Conservation (phyloP, 2,329 filamentous ascomycete species). For the Harringtonia aguacate region DNA sequence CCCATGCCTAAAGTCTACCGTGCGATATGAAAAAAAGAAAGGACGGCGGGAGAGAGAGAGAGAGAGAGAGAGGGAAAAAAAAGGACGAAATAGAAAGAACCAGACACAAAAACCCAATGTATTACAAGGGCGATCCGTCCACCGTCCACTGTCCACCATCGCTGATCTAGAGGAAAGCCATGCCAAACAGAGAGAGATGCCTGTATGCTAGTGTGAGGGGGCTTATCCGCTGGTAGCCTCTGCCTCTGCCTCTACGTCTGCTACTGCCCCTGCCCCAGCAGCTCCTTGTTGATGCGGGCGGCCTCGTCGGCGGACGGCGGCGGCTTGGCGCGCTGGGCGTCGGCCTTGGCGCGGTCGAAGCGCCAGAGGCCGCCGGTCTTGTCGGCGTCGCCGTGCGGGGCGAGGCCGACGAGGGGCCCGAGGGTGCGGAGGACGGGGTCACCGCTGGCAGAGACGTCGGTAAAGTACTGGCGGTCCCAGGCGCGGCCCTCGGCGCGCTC, state of each 20-base stretch:
- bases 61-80: too few relatives aligned
- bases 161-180: too few relatives aligned
- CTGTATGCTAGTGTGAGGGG: too few relatives aligned
- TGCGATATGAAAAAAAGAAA: too few relatives aligned
- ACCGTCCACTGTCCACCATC: too few relatives aligned
- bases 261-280: conserved; percentile 21
- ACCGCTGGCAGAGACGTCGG: conserved; percentile 27
- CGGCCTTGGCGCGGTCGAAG: conserved; percentile 35
- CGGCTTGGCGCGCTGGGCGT: conserved; percentile 25
- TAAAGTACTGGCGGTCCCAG: conserved; percentile 85
- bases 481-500: conserved; percentile 55
- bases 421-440: conserved; percentile 35
- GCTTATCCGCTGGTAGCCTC: too few relatives aligned
- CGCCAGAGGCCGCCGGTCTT: conserved; percentile 53
- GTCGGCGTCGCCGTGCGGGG: conserved; percentile 41
- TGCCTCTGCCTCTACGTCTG: not conserved
- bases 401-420: conserved; percentile 34
- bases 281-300: conserved; percentile 18
- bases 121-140: too few relatives aligned
- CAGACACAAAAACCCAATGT: too few relatives aligned
- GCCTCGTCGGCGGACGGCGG: conserved; percentile 23
- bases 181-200: too few relatives aligned
- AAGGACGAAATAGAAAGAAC: too few relatives aligned
- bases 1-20: too few relatives aligned
- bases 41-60: too few relatives aligned